Conservation (phyloP, 1,284 basidiomycete genomes). For the Fomitopsis palustris region DNA sequence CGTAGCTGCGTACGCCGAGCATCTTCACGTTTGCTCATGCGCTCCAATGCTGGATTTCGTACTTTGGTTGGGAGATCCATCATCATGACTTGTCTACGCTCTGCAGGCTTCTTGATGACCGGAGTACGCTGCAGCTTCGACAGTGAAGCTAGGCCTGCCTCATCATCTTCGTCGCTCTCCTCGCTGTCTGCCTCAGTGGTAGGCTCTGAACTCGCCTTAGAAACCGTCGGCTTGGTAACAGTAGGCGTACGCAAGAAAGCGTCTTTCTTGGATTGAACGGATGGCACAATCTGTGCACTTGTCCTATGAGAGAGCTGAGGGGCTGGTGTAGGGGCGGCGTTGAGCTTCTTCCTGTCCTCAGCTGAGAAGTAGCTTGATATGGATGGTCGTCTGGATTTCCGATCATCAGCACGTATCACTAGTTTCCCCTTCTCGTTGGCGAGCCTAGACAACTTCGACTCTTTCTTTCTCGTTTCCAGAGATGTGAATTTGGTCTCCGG, state of each 20-base stretch:
- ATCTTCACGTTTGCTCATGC: slow-evolving; percentile 55
- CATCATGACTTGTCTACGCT: slow-evolving; percentile 70
- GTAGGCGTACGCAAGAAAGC: slow-evolving; percentile 6
- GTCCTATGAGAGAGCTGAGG: slow-evolving; percentile 12
- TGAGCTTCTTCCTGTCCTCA: slow-evolving; percentile 35
- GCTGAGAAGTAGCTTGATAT: slow-evolving; percentile 32
- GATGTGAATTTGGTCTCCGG: slow-evolving; percentile 5
- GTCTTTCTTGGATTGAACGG: background rate
- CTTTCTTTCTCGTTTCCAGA: background rate
- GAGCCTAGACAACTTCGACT: background rate
- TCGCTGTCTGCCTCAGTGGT: slow-evolving; percentile 33
- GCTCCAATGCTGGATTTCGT: slow-evolving; percentile 42
- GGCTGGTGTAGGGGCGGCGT: slow-evolving; percentile 18
- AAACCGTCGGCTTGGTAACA: slow-evolving; percentile 5
- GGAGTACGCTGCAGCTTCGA: slow-evolving; percentile 62
- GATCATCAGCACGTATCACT: background rate
- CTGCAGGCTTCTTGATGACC: slow-evolving; percentile 49
- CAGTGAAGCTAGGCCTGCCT: slow-evolving; percentile 59
- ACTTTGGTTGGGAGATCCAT: slow-evolving; percentile 51
- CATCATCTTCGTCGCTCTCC: slow-evolving; percentile 52
- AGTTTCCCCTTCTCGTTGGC: background rate
- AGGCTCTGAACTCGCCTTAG: slow-evolving; percentile 21
- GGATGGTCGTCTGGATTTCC: slow-evolving; percentile 13
- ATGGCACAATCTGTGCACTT: background rate
- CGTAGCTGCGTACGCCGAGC: slow-evolving; percentile 65